Percentiles rank a stretch among this genome's conserved stretches.
These are phyloP conservation scores for Phaeotremella fagi DNA, from an alignment of 768 basidiomycete genomes.

Conservation along the genomic window DNA sequence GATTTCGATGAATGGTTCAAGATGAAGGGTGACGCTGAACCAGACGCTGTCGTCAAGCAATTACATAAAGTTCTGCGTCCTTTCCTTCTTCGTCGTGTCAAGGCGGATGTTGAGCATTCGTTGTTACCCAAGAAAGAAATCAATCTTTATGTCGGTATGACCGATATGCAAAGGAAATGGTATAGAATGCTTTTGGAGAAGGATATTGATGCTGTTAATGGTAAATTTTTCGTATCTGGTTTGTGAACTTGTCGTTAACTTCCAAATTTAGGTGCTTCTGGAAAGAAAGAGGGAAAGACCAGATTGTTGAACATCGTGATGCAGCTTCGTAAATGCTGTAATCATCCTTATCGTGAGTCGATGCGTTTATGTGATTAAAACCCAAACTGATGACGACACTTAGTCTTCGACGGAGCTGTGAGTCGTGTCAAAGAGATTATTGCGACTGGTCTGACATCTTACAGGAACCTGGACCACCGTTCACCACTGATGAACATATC, in stretches of 20 bases:
- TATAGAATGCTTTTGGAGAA: constrained; percentile 89
- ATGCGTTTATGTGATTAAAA: neutral
- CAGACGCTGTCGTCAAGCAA: constrained; percentile 90
- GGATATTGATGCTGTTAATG: constrained; percentile 97
- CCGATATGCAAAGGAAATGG: constrained; percentile 98
- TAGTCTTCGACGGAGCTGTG: constrained; percentile 48
- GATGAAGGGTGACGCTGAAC: constrained; percentile 67
- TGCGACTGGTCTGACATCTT: neutral
- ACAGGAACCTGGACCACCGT: constrained; percentile 94
- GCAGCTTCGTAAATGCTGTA: constrained; percentile 63
- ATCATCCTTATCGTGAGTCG: constrained; percentile 49
- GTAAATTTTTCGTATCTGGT: constrained; percentile 51
- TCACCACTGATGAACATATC: constrained; percentile 95
- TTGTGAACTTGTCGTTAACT: neutral
- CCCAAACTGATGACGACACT: constrained; percentile 10
- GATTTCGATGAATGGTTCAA: constrained; percentile 93
- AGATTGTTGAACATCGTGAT: constrained; percentile 98
- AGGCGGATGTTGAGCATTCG: constrained; percentile 94
- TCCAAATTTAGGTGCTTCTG: constrained; percentile 81
- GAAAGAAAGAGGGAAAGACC: constrained; percentile 98
- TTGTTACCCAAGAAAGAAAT: constrained; percentile 97
- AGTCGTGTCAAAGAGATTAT: neutral
- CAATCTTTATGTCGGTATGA: constrained; percentile 93
- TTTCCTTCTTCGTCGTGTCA: constrained; percentile 88
- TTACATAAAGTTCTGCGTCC: constrained; percentile 94